Evolutionary conservation across 306 rosid species (phyloP), one percentile per base, ranked within the genome.

Genomic region (Ammopiptanthus mongolicus): DNA sequence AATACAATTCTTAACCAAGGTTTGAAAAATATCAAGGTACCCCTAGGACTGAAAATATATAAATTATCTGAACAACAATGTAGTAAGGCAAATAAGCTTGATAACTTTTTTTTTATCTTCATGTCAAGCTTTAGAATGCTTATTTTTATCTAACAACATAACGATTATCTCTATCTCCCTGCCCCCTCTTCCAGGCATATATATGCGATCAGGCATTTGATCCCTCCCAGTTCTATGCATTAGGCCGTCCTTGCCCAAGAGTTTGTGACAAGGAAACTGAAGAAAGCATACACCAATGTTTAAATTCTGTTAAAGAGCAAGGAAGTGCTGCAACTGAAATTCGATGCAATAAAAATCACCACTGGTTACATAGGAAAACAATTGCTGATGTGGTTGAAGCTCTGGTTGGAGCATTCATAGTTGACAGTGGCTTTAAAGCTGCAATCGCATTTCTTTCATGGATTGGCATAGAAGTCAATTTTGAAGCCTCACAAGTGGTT

Each of bases 341-440:
- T 77, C 86, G 77, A 67, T 95, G 98, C 87, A 86, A 87, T 77
- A 88, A 86, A 87, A 86, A 89, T 80, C 98, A 95, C 78, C 96
- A 90, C 81, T 95, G 98, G 98, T 80, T 95, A 57, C 84, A 86
- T 19, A 84, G 85, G 75, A 90, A 90, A 87, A 90, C 96, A 64
- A 65, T 90, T 74, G 81, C 97, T 41, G 98, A 95, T 87, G 97
- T 85, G 69, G 89, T 95, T 83, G 98, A 95, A 86, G 93, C 97
- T 84, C 93, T 95, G 77, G 80, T 91, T 10, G 98, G 98, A 75
- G 97, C 98, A 56, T 91, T 95, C 75, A 56, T 95, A 76, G 97
- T 95, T 48, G 98, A 91, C 71, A 87, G 98, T 73, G 98, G 98
- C 83, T 95, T 95, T 82, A 91, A 85, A 82, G 97, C 96, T 15